Base-by-base conservation (phyloP, 345 rosid genomes). In the Geranium brycei region DNA sequence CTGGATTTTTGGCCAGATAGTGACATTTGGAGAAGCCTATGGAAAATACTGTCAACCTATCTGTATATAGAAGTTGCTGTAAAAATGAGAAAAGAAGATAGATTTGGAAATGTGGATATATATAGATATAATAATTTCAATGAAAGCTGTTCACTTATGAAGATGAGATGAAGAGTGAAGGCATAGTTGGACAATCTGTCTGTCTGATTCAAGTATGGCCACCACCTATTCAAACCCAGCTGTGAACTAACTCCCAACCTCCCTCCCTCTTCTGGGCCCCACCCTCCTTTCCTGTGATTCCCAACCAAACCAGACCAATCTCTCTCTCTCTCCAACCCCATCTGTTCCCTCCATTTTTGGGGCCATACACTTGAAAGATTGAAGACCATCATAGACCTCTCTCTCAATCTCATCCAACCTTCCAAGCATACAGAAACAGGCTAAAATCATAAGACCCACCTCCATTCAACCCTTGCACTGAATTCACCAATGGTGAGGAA, bases 381-480 rank as follows among this genome's bases (percentile, higher is more conserved):
- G 12, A 17, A 13, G 28, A 58, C 17, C 19, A 58, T 17, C 31
- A 19, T 7, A 59, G 32, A 16, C 19, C 56, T 10, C 63, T 19
- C 5, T 23, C 28, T 23, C 28, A 23, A 23, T 23, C 2, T 79
- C 62, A 83, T 72, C 79, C 85, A 59, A 77, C 73, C 68, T 77
- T 83, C 85, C 88, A 81, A 63, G 85, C 88, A 77, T 83, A 81
- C 15, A 87, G 79, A 81, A 84, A 82, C 71, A 87, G 62, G 75
- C 79, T 77, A 69, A 84, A 84, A 19, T 80, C 87, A 3, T 79
- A 64, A 31, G 81, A 60, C 47, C 80, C 76, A 58, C 62, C 63
- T 17, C 67, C 69, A 60, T 47, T 65, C 51, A 77, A 7, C 61
- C 72, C 80, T 31, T 78, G 85, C 2, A 68, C 55, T 53, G 75